Evolutionary conservation across 768 basidiomycete species (phyloP).

Genomic region (Tylopilus balloui): DNA sequence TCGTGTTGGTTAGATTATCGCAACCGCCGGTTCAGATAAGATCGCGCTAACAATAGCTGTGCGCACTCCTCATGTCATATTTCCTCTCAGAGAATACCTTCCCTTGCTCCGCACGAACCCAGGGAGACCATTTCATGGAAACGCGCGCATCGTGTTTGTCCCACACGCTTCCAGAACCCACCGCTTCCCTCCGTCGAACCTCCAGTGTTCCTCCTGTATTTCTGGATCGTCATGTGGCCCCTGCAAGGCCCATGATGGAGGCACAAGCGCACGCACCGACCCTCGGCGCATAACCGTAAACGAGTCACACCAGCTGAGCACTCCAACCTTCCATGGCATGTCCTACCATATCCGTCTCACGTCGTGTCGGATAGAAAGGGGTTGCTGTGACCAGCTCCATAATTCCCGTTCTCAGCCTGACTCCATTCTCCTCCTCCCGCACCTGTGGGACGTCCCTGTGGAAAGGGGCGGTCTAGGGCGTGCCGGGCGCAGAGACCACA

Average conservation of each 20-base stretch:
- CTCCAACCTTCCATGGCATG: not conserved
- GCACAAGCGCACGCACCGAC: not conserved
- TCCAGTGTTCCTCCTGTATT: constrained; percentile 2
- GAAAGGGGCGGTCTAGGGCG: constrained; percentile 24
- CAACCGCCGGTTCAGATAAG: constrained; percentile 17
- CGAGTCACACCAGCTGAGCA: not conserved
- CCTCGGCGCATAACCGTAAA: constrained; percentile 8
- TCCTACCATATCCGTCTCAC: constrained; percentile 14
- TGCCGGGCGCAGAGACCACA: not conserved
- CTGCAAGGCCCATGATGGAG: constrained; percentile 8
- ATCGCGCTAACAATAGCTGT: constrained; percentile 15
- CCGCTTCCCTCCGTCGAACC: not conserved
- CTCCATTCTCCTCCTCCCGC: not conserved
- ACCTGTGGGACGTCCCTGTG: constrained; percentile 6
- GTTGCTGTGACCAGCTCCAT: constrained; percentile 18
- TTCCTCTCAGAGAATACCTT: constrained; percentile 17
- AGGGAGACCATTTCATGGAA: constrained; percentile 11
- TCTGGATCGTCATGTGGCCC: constrained; percentile 4
- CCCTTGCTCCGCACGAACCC: constrained; percentile 10
- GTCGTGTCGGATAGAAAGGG: constrained; percentile 17
- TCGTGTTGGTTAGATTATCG: constrained; percentile 6
- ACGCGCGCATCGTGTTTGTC: not conserved
- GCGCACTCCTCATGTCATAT: constrained; percentile 6
- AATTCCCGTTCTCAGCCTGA: constrained; percentile 12
- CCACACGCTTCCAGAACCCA: not conserved